phyloP scores from a whole-genome alignment of 2,329 filamentous ascomycete species.

The Rhynchosporium agropyri region DNA sequence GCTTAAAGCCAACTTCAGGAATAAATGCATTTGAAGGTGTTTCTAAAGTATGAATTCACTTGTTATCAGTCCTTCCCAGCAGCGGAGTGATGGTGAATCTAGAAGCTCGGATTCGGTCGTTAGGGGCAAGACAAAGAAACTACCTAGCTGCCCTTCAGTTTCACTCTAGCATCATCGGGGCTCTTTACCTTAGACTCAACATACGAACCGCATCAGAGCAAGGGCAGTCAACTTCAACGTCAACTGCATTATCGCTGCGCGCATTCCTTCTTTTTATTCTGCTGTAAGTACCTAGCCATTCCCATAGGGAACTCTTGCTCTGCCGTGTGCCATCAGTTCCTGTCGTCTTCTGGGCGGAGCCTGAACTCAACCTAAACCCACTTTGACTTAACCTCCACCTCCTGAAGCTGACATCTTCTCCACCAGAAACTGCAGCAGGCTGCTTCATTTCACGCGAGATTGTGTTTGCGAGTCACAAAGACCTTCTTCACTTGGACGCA shows the following conservation, averaged over 20 bases:
- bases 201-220: not conserved
- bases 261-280: slow-evolving; percentile 26
- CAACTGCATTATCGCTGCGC: slow-evolving; percentile 24
- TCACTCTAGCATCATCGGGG: slow-evolving; percentile 7
- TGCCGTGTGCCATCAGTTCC: no score
- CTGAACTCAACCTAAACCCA: slow-evolving; percentile 1
- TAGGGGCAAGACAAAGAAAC: slow-evolving; percentile 15
- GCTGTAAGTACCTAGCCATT: slow-evolving; percentile 23
- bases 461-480: slow-evolving; percentile 9
- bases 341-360: no score
- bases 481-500: slow-evolving; percentile 22
- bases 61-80: no score
- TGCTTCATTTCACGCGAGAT: slow-evolving; percentile 15
- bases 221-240: not conserved
- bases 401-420: slow-evolving; percentile 8
- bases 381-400: not conserved
- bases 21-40: no score
- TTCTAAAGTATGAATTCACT: not conserved
- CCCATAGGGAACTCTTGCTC: no score
- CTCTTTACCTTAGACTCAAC: not conserved
- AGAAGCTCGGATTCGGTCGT: no score
- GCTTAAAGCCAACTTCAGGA: no score
- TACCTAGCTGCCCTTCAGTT: not conserved
- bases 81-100: no score
- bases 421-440: slow-evolving; percentile 18